Percentiles rank a stretch among this genome's conserved stretches.
Conservation (phyloP, 129 eudicot species). For the Logfia minima region DNA sequence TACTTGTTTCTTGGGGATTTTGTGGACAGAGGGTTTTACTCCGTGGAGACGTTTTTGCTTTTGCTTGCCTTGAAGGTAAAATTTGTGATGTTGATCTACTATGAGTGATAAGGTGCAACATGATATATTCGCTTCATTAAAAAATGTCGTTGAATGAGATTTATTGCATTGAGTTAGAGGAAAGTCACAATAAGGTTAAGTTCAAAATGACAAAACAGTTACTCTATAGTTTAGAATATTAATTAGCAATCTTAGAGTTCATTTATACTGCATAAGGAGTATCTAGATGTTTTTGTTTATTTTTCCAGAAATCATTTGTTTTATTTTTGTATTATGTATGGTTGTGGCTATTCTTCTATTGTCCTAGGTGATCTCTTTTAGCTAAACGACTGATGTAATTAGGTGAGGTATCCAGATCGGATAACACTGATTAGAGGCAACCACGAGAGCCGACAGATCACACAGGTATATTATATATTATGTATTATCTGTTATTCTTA, state of each 20-base stretch:
- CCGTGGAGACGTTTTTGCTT: conserved; percentile 92
- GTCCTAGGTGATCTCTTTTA: conserved; percentile 2
- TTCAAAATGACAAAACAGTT: neutral
- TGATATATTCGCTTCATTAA: neutral
- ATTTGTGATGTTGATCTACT: conserved; percentile 11
- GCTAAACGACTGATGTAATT: conserved; percentile 33
- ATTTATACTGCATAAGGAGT: neutral
- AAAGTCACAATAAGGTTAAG: neutral
- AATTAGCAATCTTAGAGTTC: neutral
- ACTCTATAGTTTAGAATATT: neutral
- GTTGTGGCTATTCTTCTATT: conserved; percentile 4
- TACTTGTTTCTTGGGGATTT: conserved; percentile 97
- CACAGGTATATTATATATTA: conserved; percentile 56
- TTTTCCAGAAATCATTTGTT: conserved; percentile 11
- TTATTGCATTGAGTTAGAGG: conserved; percentile 3
- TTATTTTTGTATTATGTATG: neutral
- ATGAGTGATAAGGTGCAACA: conserved; percentile 7
- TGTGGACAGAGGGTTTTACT: conserved; percentile 94
- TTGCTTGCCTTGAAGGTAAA: conserved; percentile 88
- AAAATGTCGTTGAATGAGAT: conserved; percentile 4
- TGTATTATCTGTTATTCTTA: neutral
- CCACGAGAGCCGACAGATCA: conserved; percentile 98
- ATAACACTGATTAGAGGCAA: conserved; percentile 91
- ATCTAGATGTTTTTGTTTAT: conserved; percentile 4
- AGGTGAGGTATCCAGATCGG: conserved; percentile 98